Conservation (phyloP, 768 basidiomycete species). For the Paxillus rubicundulus region DNA sequence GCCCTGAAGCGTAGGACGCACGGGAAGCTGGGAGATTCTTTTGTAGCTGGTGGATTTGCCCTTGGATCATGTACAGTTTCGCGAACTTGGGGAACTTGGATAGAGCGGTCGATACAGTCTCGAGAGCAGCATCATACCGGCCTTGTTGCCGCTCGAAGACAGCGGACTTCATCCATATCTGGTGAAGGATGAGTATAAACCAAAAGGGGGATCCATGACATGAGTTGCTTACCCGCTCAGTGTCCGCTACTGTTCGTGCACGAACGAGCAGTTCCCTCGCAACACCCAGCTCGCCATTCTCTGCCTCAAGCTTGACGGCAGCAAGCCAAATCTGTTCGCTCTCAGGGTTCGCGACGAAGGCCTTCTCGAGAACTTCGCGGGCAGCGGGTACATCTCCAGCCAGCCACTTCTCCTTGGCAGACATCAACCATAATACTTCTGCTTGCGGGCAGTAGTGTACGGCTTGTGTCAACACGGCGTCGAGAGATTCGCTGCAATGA, state of each 20-base stretch:
- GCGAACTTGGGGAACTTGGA: slow-evolving; percentile 84
- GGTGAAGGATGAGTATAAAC: not conserved
- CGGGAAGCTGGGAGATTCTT: slow-evolving; percentile 67
- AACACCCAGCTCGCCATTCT: slow-evolving; percentile 86
- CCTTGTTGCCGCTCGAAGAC: slow-evolving; percentile 93
- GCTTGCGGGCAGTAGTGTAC: slow-evolving; percentile 92
- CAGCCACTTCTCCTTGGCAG: slow-evolving; percentile 96
- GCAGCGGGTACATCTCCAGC: slow-evolving; percentile 88
- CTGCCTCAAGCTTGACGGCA: slow-evolving; percentile 94
- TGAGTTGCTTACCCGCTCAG: slow-evolving; percentile 66
- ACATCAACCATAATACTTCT: slow-evolving; percentile 97
- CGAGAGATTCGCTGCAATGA: slow-evolving; percentile 63
- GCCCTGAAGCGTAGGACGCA: slow-evolving; percentile 75
- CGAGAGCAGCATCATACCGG: slow-evolving; percentile 66
- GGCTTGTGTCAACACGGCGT: slow-evolving; percentile 77
- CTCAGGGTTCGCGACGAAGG: slow-evolving; percentile 94
- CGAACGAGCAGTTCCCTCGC: slow-evolving; percentile 85
- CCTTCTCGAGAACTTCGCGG: slow-evolving; percentile 80
- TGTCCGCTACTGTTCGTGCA: slow-evolving; percentile 88
- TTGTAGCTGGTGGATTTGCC: slow-evolving; percentile 76
- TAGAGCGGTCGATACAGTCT: slow-evolving; percentile 72
- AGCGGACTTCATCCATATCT: slow-evolving; percentile 99
- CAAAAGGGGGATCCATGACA: not conserved
- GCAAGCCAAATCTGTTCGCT: slow-evolving; percentile 98
- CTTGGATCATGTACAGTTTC: slow-evolving; percentile 97